phyloP scores from a whole-genome alignment of 176 grass and related monocot species.

The Secale cereale region DNA sequence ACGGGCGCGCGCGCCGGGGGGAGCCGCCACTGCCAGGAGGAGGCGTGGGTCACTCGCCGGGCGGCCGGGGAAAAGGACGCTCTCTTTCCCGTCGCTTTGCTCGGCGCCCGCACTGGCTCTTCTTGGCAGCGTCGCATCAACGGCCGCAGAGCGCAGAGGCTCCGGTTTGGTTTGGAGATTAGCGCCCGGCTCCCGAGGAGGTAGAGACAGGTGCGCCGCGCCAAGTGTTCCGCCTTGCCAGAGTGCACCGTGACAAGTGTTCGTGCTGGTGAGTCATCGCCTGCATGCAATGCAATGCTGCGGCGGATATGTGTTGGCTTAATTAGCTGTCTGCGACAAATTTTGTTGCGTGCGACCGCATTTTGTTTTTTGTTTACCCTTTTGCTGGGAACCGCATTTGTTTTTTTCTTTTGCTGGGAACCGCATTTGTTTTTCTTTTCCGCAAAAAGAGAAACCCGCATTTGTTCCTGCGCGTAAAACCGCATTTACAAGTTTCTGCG shows the following conservation, averaged over 20 bases:
- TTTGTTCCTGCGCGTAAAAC: background rate
- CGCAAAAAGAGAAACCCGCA: no score
- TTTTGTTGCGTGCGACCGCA: background rate
- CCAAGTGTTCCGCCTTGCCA: background rate
- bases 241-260: background rate
- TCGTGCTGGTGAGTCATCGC: background rate
- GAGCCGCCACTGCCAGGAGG: background rate
- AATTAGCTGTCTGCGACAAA: background rate
- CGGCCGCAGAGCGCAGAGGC: background rate
- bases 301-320: background rate
- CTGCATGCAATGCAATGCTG: background rate
- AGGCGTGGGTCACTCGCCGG: background rate
- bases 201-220: background rate
- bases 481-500: background rate
- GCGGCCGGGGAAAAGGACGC: background rate
- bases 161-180: background rate
- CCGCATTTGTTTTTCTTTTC: no score
- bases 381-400: no score
- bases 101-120: background rate
- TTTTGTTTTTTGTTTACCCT: no score
- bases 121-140: constrained; percentile 1
- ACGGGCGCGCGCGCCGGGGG: background rate
- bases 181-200: background rate
- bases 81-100: background rate
- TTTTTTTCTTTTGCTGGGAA: no score